These are phyloP conservation scores for Gigaspora rosea DNA, from an alignment of 192 early-diverging fungal species.

Conservation along the genomic window DNA sequence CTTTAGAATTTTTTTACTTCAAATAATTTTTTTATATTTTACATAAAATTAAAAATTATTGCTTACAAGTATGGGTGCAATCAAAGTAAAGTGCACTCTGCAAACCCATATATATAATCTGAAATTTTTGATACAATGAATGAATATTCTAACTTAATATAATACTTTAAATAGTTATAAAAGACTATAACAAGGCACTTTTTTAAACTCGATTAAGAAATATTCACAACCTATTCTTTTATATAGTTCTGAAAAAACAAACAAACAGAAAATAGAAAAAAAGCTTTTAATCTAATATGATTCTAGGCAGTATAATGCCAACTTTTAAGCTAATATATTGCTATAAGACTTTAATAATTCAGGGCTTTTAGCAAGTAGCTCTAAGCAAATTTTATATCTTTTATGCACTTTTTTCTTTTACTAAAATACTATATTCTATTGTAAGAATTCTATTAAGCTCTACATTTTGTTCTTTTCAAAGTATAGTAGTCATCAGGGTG, in stretches of 20 bases:
- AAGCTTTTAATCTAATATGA: not conserved
- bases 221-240: not conserved
- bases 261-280: not conserved
- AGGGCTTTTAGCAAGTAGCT: not conserved
- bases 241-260: not conserved
- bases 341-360: not conserved
- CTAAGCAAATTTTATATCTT: not conserved
- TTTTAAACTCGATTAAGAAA: slow-evolving; percentile 1
- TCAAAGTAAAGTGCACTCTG: slow-evolving; percentile 2
- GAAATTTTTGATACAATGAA: not conserved
- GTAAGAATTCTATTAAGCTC: not conserved
- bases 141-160: not conserved
- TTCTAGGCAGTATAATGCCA: slow-evolving; percentile 2
- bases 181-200: not conserved
- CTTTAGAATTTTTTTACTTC: not conserved
- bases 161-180: not conserved
- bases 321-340: not conserved
- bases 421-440: slow-evolving; percentile 15
- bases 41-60: not conserved
- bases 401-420: not conserved
- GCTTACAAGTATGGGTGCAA: slow-evolving; percentile 1
- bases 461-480: not conserved
- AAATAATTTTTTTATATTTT: not conserved
- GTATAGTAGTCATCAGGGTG: not conserved
- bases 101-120: not conserved